Evolutionary conservation across 2,329 filamentous ascomycete genomes (phyloP).

Genomic region (Beauveria sp.): DNA sequence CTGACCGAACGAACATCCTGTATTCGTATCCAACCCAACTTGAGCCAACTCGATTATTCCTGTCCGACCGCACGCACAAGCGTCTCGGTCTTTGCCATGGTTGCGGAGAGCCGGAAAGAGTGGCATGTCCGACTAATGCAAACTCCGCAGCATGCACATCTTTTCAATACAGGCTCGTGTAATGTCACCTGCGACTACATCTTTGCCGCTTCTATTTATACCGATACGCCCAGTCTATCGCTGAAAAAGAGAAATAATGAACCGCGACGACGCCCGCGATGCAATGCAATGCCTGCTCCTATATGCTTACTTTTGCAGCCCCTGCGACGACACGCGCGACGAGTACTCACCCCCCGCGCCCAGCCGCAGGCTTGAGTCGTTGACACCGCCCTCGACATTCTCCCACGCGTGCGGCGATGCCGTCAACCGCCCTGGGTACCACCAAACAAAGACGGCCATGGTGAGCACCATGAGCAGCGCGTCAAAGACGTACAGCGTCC

Average conservation of each 20-base stretch:
- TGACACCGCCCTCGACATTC: neutral
- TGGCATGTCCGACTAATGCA: neutral
- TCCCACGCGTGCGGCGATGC: constrained; percentile 8
- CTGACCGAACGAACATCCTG: neutral
- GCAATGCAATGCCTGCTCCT: neutral
- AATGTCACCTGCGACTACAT: neutral
- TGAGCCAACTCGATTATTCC: too few species aligned
- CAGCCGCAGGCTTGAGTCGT: constrained; percentile 1
- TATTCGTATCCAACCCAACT: too few species aligned
- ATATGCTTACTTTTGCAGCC: neutral
- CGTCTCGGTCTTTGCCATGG: neutral
- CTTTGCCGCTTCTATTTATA: neutral
- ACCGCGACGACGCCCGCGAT: neutral
- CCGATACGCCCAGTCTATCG: neutral
- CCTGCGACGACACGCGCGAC: neutral
- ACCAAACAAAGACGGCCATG: constrained; percentile 17
- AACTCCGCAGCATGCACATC: neutral
- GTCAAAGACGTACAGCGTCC: constrained; percentile 37
- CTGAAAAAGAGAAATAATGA: neutral
- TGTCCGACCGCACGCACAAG: too few species aligned
- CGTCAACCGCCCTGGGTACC: constrained; percentile 15
- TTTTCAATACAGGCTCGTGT: neutral
- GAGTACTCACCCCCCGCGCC: neutral
- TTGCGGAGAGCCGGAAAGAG: too few species aligned
- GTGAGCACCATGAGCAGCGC: constrained; percentile 17